These are phyloP conservation scores for Diplodia mutila DNA, from an alignment of 2,329 filamentous ascomycete species.

Conservation along the genomic window DNA sequence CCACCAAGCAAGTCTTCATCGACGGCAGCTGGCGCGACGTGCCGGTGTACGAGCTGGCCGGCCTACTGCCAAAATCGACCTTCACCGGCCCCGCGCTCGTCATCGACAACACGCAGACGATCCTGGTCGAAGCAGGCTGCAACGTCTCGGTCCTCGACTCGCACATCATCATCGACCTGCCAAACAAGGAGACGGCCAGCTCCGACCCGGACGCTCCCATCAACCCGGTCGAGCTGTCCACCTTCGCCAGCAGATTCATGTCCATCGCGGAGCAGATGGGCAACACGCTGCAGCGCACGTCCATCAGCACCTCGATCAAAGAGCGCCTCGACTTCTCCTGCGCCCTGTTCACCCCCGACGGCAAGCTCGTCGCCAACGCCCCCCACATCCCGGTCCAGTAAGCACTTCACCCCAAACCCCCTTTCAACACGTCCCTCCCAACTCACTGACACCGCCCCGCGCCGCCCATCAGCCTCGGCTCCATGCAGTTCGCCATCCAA, in stretches of 20 bases:
- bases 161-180: constrained; percentile 46
- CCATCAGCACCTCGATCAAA: constrained; percentile 35
- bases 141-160: constrained; percentile 43
- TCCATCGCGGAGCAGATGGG: constrained; percentile 36
- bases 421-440: too few species aligned
- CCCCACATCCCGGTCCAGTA: constrained; percentile 36
- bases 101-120: constrained; percentile 51
- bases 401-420: neutral
- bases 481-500: constrained; percentile 35
- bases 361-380: constrained; percentile 35
- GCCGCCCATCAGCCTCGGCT: constrained; percentile 27
- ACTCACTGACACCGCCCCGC: too few species aligned
- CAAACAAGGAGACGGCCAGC: constrained; percentile 38
- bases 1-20: constrained; percentile 29
- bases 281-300: constrained; percentile 32
- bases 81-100: constrained; percentile 39
- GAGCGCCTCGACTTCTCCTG: constrained; percentile 36
- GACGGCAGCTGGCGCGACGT: constrained; percentile 29
- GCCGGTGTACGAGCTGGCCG: constrained; percentile 34
- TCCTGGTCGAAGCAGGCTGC: constrained; percentile 46
- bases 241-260: constrained; percentile 35
- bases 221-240: constrained; percentile 29
- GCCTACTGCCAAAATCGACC: constrained; percentile 29
- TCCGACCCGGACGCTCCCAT: neutral
- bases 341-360: constrained; percentile 33